Evolutionary conservation across 1,139 yeast genomes (phyloP).

Genomic region (Pichia sp.): DNA sequence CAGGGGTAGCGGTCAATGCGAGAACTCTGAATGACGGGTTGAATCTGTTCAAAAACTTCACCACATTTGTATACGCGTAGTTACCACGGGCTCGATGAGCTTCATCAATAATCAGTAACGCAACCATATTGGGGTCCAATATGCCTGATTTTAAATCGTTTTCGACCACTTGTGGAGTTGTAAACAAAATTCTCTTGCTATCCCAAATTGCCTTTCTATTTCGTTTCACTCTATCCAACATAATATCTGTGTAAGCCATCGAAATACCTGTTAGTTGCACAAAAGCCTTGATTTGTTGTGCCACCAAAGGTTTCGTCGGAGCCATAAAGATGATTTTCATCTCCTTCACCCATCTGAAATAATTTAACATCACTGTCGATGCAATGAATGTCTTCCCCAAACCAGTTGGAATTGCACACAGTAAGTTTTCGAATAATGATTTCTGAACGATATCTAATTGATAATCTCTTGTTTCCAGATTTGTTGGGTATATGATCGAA

Average conservation of each 20-base stretch:
- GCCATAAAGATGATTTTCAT: slow-evolving; percentile 85
- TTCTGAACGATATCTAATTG: slow-evolving; percentile 75
- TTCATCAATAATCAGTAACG: slow-evolving; percentile 83
- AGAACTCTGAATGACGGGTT: slow-evolving; percentile 66
- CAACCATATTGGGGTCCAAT: slow-evolving; percentile 69
- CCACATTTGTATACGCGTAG: slow-evolving; percentile 83
- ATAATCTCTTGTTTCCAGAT: slow-evolving; percentile 78
- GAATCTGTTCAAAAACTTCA: slow-evolving; percentile 49
- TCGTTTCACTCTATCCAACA: slow-evolving; percentile 64
- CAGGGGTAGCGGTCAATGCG: slow-evolving; percentile 96
- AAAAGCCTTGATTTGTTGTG: slow-evolving; percentile 95
- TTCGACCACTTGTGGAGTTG: slow-evolving; percentile 96
- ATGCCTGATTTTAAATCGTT: slow-evolving; percentile 77
- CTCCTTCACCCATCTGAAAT: slow-evolving; percentile 74
- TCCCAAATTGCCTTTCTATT: slow-evolving; percentile 75
- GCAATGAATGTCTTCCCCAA: slow-evolving; percentile 97
- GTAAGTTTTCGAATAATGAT: slow-evolving; percentile 66
- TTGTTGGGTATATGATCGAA: slow-evolving; percentile 78
- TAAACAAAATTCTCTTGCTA: slow-evolving; percentile 73
- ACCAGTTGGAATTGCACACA: slow-evolving; percentile 96
- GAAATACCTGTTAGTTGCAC: slow-evolving; percentile 84
- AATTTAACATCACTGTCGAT: slow-evolving; percentile 88
- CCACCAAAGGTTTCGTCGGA: slow-evolving; percentile 95
- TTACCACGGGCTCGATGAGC: slow-evolving; percentile 93
- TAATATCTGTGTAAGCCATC: slow-evolving; percentile 67